Evolutionary conservation across 2,329 filamentous ascomycete genomes (phyloP).

Genomic region (Drechslera avenae): DNA sequence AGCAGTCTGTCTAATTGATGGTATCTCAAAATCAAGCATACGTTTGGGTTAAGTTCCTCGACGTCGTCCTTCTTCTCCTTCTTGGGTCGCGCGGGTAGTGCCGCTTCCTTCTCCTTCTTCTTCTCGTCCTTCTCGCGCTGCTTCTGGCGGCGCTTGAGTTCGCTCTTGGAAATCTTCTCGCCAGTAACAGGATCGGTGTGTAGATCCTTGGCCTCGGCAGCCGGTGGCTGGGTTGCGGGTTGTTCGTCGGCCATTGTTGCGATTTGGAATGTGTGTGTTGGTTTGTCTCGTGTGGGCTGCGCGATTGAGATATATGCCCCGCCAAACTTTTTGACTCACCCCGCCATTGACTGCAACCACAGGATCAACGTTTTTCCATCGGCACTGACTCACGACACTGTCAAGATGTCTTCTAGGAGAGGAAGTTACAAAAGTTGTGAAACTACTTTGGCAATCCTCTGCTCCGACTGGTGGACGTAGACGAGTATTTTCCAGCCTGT

Average conservation of each 20-base stretch:
- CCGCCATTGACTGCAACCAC: conserved; percentile 17
- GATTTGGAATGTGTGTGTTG: conserved; percentile 9
- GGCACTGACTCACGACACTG: not conserved
- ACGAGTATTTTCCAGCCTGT: too few species aligned
- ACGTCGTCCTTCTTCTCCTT: conserved; percentile 68
- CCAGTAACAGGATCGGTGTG: conserved; percentile 92
- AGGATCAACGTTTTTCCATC: conserved; percentile 24
- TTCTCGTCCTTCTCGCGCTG: conserved; percentile 86
- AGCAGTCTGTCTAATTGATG: conserved; percentile 18
- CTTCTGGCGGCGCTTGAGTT: conserved; percentile 94
- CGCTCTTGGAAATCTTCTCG: conserved; percentile 68
- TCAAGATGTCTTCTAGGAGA: not conserved
- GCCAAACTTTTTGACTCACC: conserved; percentile 30
- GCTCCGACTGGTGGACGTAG: too few species aligned
- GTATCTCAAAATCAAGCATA: conserved; percentile 48
- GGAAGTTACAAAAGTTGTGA: not conserved
- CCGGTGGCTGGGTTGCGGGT: conserved; percentile 31
- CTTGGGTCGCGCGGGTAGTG: conserved; percentile 64
- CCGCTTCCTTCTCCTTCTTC: conserved; percentile 82
- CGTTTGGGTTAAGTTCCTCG: conserved; percentile 74
- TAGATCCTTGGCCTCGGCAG: conserved; percentile 62
- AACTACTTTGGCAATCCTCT: too few species aligned
- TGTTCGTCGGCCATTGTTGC: conserved; percentile 43
- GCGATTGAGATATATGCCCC: conserved; percentile 20
- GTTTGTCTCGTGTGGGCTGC: conserved; percentile 26